phyloP scores from a whole-genome alignment of 441 rosid genomes.

The Macaranga tanarius region DNA sequence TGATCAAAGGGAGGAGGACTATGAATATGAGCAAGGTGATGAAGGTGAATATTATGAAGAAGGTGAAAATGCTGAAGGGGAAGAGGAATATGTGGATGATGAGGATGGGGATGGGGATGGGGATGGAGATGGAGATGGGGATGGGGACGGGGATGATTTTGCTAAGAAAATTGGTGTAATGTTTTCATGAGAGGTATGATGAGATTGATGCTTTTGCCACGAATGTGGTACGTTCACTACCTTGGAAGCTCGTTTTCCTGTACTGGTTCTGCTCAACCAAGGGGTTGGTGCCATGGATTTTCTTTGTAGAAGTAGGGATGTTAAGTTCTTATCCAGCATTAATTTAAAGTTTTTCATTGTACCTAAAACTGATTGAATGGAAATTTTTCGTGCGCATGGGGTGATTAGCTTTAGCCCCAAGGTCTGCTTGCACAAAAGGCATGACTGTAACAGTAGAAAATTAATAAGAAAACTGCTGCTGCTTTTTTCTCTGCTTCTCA shows the following conservation, averaged over 20 bases:
- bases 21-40: constrained; percentile 57
- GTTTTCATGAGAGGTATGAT: constrained; percentile 34
- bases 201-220: background rate
- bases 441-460: constrained; percentile 10
- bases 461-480: constrained; percentile 23
- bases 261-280: constrained; percentile 21
- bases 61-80: constrained; percentile 33
- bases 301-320: constrained; percentile 31
- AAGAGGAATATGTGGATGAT: constrained; percentile 34
- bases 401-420: constrained; percentile 23
- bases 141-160: constrained; percentile 51
- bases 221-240: constrained; percentile 13
- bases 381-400: constrained; percentile 30
- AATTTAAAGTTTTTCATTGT: constrained; percentile 27
- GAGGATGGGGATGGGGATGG: constrained; percentile 25
- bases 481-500: background rate
- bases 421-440: constrained; percentile 12
- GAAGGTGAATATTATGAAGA: constrained; percentile 77
- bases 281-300: constrained; percentile 27
- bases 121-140: constrained; percentile 39
- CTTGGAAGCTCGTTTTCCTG: constrained; percentile 15
- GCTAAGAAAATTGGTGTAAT: constrained; percentile 53
- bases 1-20: constrained; percentile 53
- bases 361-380: constrained; percentile 38
- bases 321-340: constrained; percentile 33